Evolutionary conservation across 768 basidiomycete genomes (phyloP), one percentile per base, ranked within the genome.

Genomic region (Tylopilus plumbeoviolaceoides): DNA sequence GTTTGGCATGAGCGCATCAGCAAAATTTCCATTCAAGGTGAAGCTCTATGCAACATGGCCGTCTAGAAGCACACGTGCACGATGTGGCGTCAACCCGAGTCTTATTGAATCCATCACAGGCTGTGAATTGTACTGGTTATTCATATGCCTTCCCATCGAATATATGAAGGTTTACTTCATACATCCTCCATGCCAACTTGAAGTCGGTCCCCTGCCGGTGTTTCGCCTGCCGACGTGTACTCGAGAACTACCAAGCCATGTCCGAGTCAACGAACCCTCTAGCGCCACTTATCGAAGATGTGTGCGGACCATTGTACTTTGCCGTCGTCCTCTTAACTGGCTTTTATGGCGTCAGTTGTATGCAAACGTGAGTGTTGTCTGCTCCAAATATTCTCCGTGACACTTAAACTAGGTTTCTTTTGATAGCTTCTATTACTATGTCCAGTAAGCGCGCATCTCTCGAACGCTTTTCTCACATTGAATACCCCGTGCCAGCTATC

Each of bases 401-500:
- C 10, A 23, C 21, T 28, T 0, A 10, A 30, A 8, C 15, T 7
- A 18, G 21, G 1, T 3, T 15, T 5, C 40, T 9, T 20, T 18
- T 9, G 21, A 17, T 23, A 59, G 56, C 20, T 58, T 59, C 44
- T 50, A 47, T 12, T 59, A 59, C 17, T 54, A 28, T 27, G 27
- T 52, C 1, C 50, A 57, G 55, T 61, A 7, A 6, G 12, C 3
- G 7, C 10, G 25, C 1, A 1, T n/a, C 20, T 39, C 5, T 11
- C 1, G 0, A 5, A 1, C 4, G 12, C 4, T 12, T 47, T 33
- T 10, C 38, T 39, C 7, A 6, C 14, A 7, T 28, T 9, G 33
- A n/a, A 8, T 1, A 0, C 15, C 4, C n/a, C 5, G 12, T 23
- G 8, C 1, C 17, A 51, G 50, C 35, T 51, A 51, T 44, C 43